phyloP scores from a whole-genome alignment of 768 basidiomycete genomes.

The Naganishia friedmannii region DNA sequence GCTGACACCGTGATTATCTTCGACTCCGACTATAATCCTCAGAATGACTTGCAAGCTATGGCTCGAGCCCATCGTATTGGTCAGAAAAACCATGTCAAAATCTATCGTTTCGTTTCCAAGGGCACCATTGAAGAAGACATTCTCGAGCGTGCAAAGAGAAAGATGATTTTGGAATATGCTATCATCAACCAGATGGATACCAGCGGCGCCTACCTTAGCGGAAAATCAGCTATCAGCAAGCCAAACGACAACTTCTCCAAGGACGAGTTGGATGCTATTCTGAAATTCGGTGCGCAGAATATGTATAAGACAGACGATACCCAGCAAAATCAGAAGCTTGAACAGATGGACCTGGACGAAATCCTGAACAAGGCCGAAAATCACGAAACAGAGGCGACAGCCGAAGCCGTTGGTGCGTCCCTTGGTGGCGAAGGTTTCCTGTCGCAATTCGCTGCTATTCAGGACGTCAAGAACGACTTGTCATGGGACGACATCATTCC shows the following conservation, averaged over 20 bases:
- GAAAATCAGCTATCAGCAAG: slow-evolving; percentile 60
- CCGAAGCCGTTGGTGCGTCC: slow-evolving; percentile 80
- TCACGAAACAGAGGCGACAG: slow-evolving; percentile 85
- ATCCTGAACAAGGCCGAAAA: slow-evolving; percentile 94
- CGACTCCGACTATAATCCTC: slow-evolving; percentile 97
- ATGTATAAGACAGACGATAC: slow-evolving; percentile 99
- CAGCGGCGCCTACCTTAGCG: slow-evolving; percentile 89
- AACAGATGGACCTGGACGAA: slow-evolving; percentile 98
- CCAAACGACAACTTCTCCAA: slow-evolving; percentile 58
- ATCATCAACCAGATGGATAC: slow-evolving; percentile 99
- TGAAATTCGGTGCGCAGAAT: slow-evolving; percentile 98
- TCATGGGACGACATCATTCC: slow-evolving; percentile 99
- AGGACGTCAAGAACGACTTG: slow-evolving; percentile 91
- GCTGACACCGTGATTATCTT: slow-evolving; percentile 99
- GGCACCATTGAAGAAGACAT: slow-evolving; percentile 99
- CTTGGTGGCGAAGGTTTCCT: slow-evolving; percentile 98
- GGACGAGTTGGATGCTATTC: slow-evolving; percentile 92
- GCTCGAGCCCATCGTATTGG: slow-evolving; percentile 98
- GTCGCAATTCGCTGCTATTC: slow-evolving; percentile 88
- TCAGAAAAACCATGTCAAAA: slow-evolving; percentile 96
- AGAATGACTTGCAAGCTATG: slow-evolving; percentile 99
- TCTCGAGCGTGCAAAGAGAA: slow-evolving; percentile 94
- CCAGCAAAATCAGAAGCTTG: slow-evolving; percentile 88
- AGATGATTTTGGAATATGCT: slow-evolving; percentile 99
- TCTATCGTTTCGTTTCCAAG: slow-evolving; percentile 97